Base-by-base conservation (phyloP, 2,329 filamentous ascomycete species). In the Immersiporthe knoxdaviesiana region DNA sequence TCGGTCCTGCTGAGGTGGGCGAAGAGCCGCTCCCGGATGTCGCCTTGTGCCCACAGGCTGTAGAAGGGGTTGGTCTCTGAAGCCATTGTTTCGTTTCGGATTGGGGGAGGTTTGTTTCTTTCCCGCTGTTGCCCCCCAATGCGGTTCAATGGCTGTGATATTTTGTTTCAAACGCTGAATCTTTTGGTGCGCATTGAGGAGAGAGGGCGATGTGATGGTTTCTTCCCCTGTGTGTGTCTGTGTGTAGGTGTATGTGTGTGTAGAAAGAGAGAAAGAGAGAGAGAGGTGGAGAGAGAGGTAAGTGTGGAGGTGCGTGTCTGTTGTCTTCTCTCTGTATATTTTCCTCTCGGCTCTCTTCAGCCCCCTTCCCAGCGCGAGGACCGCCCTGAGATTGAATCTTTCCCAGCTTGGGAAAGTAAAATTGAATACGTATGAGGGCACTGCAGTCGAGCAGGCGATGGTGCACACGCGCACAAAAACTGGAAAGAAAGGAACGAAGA, bases 21-120 rank as follows among this genome's bases (percentile, higher is more conserved):
- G 74, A 88, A 83, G 75, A 89, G 81, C 63, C 72, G 77, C 76
- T 86, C 81, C 67, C 84, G 82, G 79, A 88, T 80, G 73, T 76
- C 74, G 59, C 84, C 81, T 72, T 83, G 81, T 77, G 85, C 83
- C 82, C 87, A 84, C 76, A 88, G 81, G 81, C 83, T 79, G 81
- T 87, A 83, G 78, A 89, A 86, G 75, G 79, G 74, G 77, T 83
- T 81, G 75, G 83, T 80, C 75, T 78, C 79, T 74, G 81, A 79
- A 75, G 84, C 83, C 86, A 87, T 88, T 78, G 74, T 80, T 79
- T 58, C 37, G 52, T 27, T n/a, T 58, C 32, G 44, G 11, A 12
- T 3, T n/a, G 21, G 21, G 18, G 41, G 37, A 4, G n/a, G n/a
- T n/a, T n/a, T n/a, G n/a, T n/a, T 30, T 87, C 56, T 67, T 58